phyloP scores from a whole-genome alignment of 768 basidiomycete genomes.

The Suillus occidentalis region DNA sequence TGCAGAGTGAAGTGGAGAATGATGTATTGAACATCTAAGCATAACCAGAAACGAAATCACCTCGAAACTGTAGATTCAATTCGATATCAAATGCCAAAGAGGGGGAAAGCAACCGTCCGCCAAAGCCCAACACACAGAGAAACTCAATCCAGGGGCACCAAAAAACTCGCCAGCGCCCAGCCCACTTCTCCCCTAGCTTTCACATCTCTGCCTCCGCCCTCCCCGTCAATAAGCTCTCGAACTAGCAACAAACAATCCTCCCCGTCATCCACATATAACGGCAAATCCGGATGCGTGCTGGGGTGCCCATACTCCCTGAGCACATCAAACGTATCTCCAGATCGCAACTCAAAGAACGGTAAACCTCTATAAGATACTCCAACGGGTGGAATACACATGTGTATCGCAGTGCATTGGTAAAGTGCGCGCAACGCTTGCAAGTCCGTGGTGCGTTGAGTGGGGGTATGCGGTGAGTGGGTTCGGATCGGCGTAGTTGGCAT shows the following conservation, averaged over 20 bases:
- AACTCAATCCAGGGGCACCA: slow-evolving; percentile 54
- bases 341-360: slow-evolving; percentile 73
- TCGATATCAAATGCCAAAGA: not conserved
- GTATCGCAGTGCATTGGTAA: slow-evolving; percentile 69
- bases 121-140: not conserved
- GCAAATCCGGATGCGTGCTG: slow-evolving; percentile 67
- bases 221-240: slow-evolving; percentile 38
- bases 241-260: slow-evolving; percentile 78
- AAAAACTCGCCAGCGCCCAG: slow-evolving; percentile 82
- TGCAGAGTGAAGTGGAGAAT: not conserved
- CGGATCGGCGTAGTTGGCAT: slow-evolving; percentile 11
- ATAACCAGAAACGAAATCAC: not conserved
- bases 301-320: slow-evolving; percentile 80
- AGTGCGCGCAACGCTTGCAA: slow-evolving; percentile 44
- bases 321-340: slow-evolving; percentile 64
- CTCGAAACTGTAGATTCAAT: not conserved
- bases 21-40: not conserved
- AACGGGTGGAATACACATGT: slow-evolving; percentile 63
- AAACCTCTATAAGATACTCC: slow-evolving; percentile 68
- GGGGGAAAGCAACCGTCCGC: not conserved
- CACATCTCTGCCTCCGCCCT: slow-evolving; percentile 11
- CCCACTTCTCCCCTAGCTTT: slow-evolving; percentile 50
- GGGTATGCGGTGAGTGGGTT: slow-evolving; percentile 23
- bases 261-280: slow-evolving; percentile 75
- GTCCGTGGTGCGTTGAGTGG: slow-evolving; percentile 25